Evolutionary conservation across 1,284 basidiomycete species (phyloP).

Genomic region (Ganoderma sinense): DNA sequence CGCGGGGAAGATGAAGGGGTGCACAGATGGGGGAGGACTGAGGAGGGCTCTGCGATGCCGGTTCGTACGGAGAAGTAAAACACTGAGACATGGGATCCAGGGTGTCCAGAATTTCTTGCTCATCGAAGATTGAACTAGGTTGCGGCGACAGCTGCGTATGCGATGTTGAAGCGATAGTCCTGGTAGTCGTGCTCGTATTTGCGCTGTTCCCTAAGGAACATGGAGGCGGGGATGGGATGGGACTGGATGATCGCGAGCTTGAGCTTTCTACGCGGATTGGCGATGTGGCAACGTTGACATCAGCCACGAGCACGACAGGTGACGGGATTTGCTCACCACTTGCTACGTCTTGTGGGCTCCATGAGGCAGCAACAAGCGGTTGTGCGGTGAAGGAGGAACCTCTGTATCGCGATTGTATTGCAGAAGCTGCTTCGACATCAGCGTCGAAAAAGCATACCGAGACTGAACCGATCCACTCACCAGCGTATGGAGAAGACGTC

Average conservation of each 20-base stretch:
- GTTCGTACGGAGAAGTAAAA: not conserved
- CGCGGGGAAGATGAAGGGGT: not conserved
- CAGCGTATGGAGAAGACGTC: not conserved
- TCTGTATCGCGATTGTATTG: not conserved
- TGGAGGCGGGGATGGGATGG: slow-evolving; percentile 1
- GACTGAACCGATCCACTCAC: not conserved
- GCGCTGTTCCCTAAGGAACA: not conserved
- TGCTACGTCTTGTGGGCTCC: slow-evolving; percentile 8
- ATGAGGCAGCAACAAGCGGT: slow-evolving; percentile 18
- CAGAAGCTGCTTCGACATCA: not conserved
- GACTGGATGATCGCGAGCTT: slow-evolving; percentile 3
- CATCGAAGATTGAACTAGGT: slow-evolving; percentile 22
- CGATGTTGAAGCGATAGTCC: not conserved
- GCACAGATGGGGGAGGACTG: not conserved
- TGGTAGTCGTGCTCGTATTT: not conserved
- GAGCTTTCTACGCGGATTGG: not conserved
- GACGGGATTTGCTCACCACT: slow-evolving; percentile 16
- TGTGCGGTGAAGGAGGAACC: slow-evolving; percentile 9
- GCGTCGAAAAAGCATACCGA: not conserved
- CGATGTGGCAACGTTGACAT: not conserved
- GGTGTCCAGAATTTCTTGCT: slow-evolving; percentile 20
- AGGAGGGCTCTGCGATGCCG: not conserved
- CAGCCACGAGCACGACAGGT: not conserved
- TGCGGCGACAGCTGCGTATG: not conserved
- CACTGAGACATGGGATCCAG: slow-evolving; percentile 9